A percentile compares a stretch with the other conserved stretches of the same genome.
phyloP scores from a whole-genome alignment of 371 early-diverging fungal species.

The Mycotypha africana region DNA sequence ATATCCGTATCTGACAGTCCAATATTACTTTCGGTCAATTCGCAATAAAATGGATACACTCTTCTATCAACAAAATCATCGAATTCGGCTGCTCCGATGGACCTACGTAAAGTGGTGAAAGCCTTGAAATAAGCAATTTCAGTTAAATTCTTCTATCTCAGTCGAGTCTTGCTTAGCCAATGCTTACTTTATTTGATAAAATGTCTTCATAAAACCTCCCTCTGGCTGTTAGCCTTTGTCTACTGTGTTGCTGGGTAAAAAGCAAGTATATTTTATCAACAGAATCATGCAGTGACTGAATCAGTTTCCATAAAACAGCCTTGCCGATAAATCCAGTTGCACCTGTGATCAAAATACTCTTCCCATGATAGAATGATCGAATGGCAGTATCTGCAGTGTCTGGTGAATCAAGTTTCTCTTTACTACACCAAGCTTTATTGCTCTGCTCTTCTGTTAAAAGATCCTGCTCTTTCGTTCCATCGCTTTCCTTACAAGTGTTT shows the following conservation, averaged over 20 bases:
- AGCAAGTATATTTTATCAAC: constrained; percentile 34
- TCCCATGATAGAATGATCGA: constrained; percentile 26
- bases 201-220: constrained; percentile 39
- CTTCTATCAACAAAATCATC: constrained; percentile 45
- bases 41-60: constrained; percentile 47
- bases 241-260: constrained; percentile 15
- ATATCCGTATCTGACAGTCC: constrained; percentile 44
- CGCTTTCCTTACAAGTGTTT: neutral
- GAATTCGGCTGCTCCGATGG: constrained; percentile 30
- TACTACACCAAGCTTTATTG: no score
- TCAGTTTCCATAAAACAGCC: constrained; percentile 50
- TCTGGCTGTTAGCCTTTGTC: constrained; percentile 15
- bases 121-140: no score
- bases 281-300: constrained; percentile 22
- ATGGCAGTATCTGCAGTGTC: constrained; percentile 10
- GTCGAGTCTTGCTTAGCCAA: neutral
- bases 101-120: constrained; percentile 33
- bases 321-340: constrained; percentile 64
- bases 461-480: constrained; percentile 1
- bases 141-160: no score
- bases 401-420: neutral
- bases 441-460: no score
- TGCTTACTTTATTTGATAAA: constrained; percentile 34
- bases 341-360: constrained; percentile 52
- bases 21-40: constrained; percentile 40